These are phyloP conservation scores for Breynia disticha DNA, from an alignment of 441 rosid genomes.

Conservation along the genomic window DNA sequence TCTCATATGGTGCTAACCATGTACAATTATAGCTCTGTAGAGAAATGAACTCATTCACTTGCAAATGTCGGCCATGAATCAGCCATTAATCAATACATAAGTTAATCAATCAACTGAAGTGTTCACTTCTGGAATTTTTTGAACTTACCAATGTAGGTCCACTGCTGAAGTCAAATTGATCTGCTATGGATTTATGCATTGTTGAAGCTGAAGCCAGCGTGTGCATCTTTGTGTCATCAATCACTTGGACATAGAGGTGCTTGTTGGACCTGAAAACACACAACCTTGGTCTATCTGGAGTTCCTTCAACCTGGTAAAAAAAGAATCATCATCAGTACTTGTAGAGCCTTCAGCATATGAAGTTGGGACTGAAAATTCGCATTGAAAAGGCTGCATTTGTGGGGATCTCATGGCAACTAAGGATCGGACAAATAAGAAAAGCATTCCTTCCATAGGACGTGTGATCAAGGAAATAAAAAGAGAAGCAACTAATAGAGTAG, in stretches of 20 bases:
- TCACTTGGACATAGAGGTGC: slow-evolving; percentile 85
- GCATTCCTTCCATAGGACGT: too few species aligned
- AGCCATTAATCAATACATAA: neutral
- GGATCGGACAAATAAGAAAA: too few species aligned
- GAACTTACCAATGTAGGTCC: slow-evolving; percentile 73
- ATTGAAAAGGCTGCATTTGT: neutral
- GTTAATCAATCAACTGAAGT: neutral
- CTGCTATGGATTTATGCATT: slow-evolving; percentile 59
- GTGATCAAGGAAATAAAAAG: too few species aligned
- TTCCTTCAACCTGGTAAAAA: slow-evolving; percentile 57
- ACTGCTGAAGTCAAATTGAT: slow-evolving; percentile 47
- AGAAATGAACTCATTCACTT: too few species aligned
- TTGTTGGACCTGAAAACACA: slow-evolving; percentile 85
- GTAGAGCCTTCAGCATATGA: neutral
- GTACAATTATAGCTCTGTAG: too few species aligned
- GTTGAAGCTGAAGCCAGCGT: slow-evolving; percentile 91
- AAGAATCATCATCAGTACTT: neutral
- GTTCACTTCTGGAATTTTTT: neutral
- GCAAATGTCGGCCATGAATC: too few species aligned
- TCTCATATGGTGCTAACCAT: too few species aligned
- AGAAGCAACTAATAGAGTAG: too few species aligned
- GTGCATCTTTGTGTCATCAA: slow-evolving; percentile 97
- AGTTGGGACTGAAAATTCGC: neutral
- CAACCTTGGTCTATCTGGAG: slow-evolving; percentile 76
- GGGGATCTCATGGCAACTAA: neutral